Conservation (phyloP, 768 basidiomycete species). For the Tylopilus subfusipes region DNA sequence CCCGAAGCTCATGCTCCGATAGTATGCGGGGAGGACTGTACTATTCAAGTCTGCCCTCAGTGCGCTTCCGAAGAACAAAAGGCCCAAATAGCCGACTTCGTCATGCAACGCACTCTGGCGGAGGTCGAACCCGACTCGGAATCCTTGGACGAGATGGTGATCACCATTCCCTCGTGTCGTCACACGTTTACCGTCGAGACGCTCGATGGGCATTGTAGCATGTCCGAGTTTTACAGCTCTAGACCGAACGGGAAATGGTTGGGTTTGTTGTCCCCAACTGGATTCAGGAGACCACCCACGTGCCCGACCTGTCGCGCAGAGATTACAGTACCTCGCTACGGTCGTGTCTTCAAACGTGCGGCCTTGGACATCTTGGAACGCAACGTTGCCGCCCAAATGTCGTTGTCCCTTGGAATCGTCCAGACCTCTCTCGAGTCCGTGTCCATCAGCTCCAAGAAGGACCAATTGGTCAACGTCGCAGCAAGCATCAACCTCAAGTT, state of each 20-base stretch:
- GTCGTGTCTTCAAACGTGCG: slow-evolving; percentile 58
- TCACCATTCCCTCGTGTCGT: slow-evolving; percentile 57
- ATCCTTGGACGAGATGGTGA: slow-evolving; percentile 47
- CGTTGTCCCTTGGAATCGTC: slow-evolving; percentile 36
- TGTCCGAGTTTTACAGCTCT: slow-evolving; percentile 48
- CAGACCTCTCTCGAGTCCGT: slow-evolving; percentile 30
- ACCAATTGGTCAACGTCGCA: slow-evolving; percentile 1
- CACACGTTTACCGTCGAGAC: slow-evolving; percentile 73
- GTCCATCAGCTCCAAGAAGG: slow-evolving; percentile 23
- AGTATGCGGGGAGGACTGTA: slow-evolving; percentile 71
- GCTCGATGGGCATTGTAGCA: slow-evolving; percentile 55
- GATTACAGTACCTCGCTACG: slow-evolving; percentile 58
- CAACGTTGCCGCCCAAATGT: slow-evolving; percentile 55
- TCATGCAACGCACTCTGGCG: slow-evolving; percentile 47
- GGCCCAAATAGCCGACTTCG: slow-evolving; percentile 53
- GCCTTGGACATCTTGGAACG: slow-evolving; percentile 63
- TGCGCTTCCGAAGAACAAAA: slow-evolving; percentile 43
- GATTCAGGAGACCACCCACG: slow-evolving; percentile 41
- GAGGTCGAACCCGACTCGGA: slow-evolving; percentile 43
- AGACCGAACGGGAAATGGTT: slow-evolving; percentile 39
- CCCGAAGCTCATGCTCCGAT: neutral
- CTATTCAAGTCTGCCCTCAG: slow-evolving; percentile 47
- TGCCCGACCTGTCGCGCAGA: slow-evolving; percentile 62
- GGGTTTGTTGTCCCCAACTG: slow-evolving; percentile 40
- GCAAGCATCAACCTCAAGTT: slow-evolving; percentile 14